Evolutionary conservation across 306 rosid species (phyloP), one percentile per base, ranked within the genome.

Genomic region (Lathyrus tuberosus): DNA sequence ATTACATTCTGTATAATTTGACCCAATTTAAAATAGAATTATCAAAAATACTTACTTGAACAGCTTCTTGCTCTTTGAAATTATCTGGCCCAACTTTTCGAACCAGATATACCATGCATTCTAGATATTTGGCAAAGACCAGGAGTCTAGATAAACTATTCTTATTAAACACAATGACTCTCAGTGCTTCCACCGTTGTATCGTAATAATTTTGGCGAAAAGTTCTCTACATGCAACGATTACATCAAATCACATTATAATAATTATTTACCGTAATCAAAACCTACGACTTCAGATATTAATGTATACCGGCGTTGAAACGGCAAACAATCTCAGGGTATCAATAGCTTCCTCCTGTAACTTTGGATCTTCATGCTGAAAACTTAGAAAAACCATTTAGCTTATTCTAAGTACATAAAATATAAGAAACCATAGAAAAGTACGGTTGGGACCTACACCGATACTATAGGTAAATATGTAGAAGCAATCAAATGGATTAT

Each of bases 31-130:
- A 53, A 24, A 64, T 12, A 64, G 66, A 46, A 41, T 18, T 30
- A 60, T 47, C 58, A 51, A 52, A 46, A 61, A 61, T 60, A 51
- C 70, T 76, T 3, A 61, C 75, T 65, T 72, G n/a, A 10, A 5
- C 7, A 48, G 44, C 62, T 30, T 78, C 82, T 52, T 18, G 2
- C 1, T 10, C 20, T 24, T 8, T 2, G 60, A 52, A 78, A 35
- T 49, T 26, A 16, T 66, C 44, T 17, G 3, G 14, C 7, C 48
- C 52, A 41, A 30, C 3, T 7, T 11, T 42, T n/a, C 11, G 37
- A 42, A 67, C 13, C 67, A 78, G 38, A 42, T 0, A 13, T 10
- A 61, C 75, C 65, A 78, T 57, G 70, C 49, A 61, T 43, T 73
- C 75, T n/a, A 73, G 57, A 41, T 53, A 41, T 60, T 15, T 73